Base-by-base conservation (phyloP, 371 early-diverging fungal genomes). In the Mucor indicus region DNA sequence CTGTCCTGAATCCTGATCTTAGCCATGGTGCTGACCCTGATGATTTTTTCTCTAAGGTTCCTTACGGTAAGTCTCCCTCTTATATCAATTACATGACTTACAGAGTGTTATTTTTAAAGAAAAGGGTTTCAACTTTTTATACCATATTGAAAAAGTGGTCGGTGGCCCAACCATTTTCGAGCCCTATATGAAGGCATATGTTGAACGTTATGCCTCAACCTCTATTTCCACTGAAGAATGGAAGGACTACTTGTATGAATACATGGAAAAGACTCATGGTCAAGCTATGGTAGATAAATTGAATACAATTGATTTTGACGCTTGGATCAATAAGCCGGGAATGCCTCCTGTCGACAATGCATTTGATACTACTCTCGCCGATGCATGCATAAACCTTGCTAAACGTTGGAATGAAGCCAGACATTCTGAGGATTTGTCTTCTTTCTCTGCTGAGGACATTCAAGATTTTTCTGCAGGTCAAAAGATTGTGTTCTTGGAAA, bases 71-170 rank as follows among this genome's bases (percentile, higher is more conserved):
- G 23, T 8, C 30, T 29, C 11, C n/a, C 10, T 10, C 23, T 4
- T 4, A 17, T 2, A 19, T 44, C 44, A 33, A 33, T 33, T 33
- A 33, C 4, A 7, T 15, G 4, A 33, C 5, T 22, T 11, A 22
- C 4, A 8, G 1, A 38, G 16, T 17, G 10, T 13, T 15, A 33
- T 19, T 7, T 3, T 3, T 27, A 37, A n/a, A 37, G 53, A 53
- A 58, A 97, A 96, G 78, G 98, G 98, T 9, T 96, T 87, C 67
- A 92, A 91, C 66, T 65, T 98, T 33, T 75, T 98, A 38, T 96
- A 90, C 64, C 89, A 94, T 53, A 81, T 97, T 38, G 95, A 96
- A 67, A 80, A 85, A 58, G 67, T 87, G 13, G 70, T 98, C 27
- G 98, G 97, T 22, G 94, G 94, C 1, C 74, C 85, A 1, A 70